Conservation (phyloP, 2,329 filamentous ascomycete species). For the Paramyrothecium roridum region DNA sequence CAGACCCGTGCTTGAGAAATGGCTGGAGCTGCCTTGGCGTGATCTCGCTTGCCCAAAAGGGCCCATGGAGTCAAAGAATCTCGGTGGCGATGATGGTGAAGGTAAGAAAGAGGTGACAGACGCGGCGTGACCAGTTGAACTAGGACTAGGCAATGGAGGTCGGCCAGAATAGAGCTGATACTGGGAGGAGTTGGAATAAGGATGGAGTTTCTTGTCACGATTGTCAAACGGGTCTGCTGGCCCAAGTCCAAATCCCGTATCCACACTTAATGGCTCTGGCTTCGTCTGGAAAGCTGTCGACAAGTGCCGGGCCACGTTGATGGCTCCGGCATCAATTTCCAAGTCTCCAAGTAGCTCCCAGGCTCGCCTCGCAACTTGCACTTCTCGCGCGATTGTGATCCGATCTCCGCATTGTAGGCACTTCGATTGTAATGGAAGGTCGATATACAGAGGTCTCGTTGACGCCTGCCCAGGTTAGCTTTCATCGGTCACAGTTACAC, state of each 20-base stretch:
- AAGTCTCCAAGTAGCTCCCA: constrained; percentile 33
- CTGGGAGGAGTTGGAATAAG: neutral
- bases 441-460: neutral
- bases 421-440: constrained; percentile 22
- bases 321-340: constrained; percentile 31
- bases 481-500: neutral
- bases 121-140: neutral
- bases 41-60: neutral
- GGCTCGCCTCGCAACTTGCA: constrained; percentile 27
- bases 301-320: constrained; percentile 33
- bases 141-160: neutral
- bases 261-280: constrained; percentile 12
- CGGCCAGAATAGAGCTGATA: neutral
- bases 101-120: neutral
- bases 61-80: neutral
- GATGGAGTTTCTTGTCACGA: neutral
- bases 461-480: neutral
- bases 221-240: neutral
- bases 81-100: neutral
- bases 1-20: neutral
- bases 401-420: constrained; percentile 28
- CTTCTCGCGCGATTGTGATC: constrained; percentile 31
- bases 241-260: neutral
- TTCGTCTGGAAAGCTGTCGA: constrained; percentile 28
- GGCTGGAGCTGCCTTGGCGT: neutral